Evolutionary conservation across 257 asterid species (phyloP), one percentile per base, ranked within the genome.

Genomic region (Apocynum venetum): DNA sequence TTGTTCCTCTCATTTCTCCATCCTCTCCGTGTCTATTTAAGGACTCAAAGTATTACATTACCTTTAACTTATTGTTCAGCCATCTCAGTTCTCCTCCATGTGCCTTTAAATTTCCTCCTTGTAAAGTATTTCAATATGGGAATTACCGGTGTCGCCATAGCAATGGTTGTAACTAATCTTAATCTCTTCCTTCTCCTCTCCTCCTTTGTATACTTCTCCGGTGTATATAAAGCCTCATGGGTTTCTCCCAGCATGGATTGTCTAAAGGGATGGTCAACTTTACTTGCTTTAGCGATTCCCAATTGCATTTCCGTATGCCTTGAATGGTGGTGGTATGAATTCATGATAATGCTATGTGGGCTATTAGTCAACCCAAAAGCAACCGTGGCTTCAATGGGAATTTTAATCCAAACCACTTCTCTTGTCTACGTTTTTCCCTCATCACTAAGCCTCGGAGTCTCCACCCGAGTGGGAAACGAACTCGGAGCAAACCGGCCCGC

Each of bases 301-400:
- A 95, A 92, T 0, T 95, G 98, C 75, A 55, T 95, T 8, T 95
- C 98, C 1, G 96, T 95, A 1, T 95, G 98, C 55, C 79, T 95
- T 0, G 98, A 94, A 71, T 94, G 98, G 98, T 94, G 98, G 98
- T 94, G 98, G 98, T 94, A 94, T 48, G 98, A 94, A 55, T 87
- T 94, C 31, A 94, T 94, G 98, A 92, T 94, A 61, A 76, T 94
- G 87, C 84, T 93, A 0, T 95, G 98, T 51, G 98, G 98, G 0
- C 77, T 95, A 1, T 68, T 95, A 1, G 47, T 85, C 0, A 95
- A 87, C 81, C 98, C 98, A 8, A 88, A 78, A 41, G 94, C 98
- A 0, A 90, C 98, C 0, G 87, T 94, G 4, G 92, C 98, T 3
- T 91, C 98, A 0, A 94, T 94, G 98, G 98, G 98, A 35, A 92